Evolutionary conservation across 495 filamentous ascomycete species (phyloP).

Genomic region (Tuber magnatum): DNA sequence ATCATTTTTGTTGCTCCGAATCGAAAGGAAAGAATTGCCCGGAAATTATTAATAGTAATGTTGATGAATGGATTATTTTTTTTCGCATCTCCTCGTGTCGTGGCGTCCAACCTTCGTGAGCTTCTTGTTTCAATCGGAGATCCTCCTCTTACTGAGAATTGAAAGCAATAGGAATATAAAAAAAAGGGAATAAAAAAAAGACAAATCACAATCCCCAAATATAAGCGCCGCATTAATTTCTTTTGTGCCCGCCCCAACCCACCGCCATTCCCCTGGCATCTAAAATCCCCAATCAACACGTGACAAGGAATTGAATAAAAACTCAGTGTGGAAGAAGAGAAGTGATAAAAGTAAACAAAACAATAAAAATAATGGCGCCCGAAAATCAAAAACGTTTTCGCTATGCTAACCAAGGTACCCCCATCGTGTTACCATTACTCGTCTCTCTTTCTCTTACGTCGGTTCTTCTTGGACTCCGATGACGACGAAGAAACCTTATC

Average conservation of each 20-base stretch:
- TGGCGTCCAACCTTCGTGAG: slow-evolving; percentile 36
- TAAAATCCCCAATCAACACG: slow-evolving; percentile 28
- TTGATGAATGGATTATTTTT: slow-evolving; percentile 33
- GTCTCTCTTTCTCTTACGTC: slow-evolving; percentile 40
- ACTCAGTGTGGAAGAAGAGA: slow-evolving; percentile 12
- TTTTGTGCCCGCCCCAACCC: slow-evolving; percentile 31
- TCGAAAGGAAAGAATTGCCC: slow-evolving; percentile 29
- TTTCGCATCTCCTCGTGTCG: slow-evolving; percentile 35
- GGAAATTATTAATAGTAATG: slow-evolving; percentile 36
- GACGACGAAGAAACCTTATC: slow-evolving; percentile 34
- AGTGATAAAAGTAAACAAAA: slow-evolving; percentile 17
- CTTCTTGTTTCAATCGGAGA: slow-evolving; percentile 32
- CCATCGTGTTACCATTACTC: slow-evolving; percentile 33
- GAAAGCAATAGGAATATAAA: slow-evolving; percentile 13
- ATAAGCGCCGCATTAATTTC: slow-evolving; percentile 39
- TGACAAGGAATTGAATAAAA: slow-evolving; percentile 12
- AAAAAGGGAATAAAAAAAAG: slow-evolving; percentile 21
- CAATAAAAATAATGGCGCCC: slow-evolving; percentile 28
- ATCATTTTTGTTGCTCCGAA: slow-evolving; percentile 15
- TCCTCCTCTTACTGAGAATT: slow-evolving; percentile 30
- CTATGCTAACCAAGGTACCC: slow-evolving; percentile 18
- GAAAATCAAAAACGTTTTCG: slow-evolving; percentile 25
- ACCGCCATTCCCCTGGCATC: slow-evolving; percentile 26
- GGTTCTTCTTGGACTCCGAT: slow-evolving; percentile 38
- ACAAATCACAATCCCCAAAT: slow-evolving; percentile 36